These are phyloP conservation scores for Beta vulgaris DNA, from an alignment of 148 eudicot genomes.

Conservation along the genomic window DNA sequence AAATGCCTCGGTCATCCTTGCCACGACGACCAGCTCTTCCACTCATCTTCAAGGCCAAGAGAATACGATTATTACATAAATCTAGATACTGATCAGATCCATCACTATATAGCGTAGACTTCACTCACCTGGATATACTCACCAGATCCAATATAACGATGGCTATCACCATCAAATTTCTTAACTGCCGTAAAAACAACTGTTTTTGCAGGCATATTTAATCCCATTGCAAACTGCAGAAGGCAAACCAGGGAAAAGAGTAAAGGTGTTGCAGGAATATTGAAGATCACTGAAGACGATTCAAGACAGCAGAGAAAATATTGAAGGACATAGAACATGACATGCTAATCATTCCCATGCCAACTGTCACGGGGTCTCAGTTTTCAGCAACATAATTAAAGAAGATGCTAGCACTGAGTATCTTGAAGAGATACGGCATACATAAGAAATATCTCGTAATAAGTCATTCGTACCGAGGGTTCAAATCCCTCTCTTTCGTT, in stretches of 20 bases:
- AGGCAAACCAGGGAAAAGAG: slow-evolving; percentile 5
- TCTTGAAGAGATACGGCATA: not conserved
- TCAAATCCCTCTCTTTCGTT: no score
- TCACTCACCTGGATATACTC: slow-evolving; percentile 99
- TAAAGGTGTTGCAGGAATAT: not conserved
- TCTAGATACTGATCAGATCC: not conserved
- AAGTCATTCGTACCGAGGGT: no score
- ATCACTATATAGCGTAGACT: not conserved
- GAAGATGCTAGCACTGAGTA: not conserved
- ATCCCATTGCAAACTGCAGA: slow-evolving; percentile 95
- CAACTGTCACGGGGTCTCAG: not conserved
- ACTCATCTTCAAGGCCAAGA: slow-evolving; percentile 67
- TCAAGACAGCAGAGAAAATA: not conserved
- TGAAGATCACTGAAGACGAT: not conserved
- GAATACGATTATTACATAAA: not conserved
- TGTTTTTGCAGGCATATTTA: slow-evolving; percentile 99
- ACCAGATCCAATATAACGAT: slow-evolving; percentile 92
- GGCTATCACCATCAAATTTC: slow-evolving; percentile 98
- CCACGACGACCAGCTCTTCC: slow-evolving; percentile 99
- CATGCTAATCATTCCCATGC: not conserved
- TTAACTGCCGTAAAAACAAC: slow-evolving; percentile 91
- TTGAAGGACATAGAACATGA: not conserved
- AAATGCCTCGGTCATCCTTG: slow-evolving; percentile 97
- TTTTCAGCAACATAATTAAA: not conserved
- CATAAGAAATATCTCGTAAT: not conserved